Evolutionary conservation across 176 grass and related monocot genomes (phyloP), one percentile per base, ranked within the genome.

Genomic region (Calamus simplicifolius): DNA sequence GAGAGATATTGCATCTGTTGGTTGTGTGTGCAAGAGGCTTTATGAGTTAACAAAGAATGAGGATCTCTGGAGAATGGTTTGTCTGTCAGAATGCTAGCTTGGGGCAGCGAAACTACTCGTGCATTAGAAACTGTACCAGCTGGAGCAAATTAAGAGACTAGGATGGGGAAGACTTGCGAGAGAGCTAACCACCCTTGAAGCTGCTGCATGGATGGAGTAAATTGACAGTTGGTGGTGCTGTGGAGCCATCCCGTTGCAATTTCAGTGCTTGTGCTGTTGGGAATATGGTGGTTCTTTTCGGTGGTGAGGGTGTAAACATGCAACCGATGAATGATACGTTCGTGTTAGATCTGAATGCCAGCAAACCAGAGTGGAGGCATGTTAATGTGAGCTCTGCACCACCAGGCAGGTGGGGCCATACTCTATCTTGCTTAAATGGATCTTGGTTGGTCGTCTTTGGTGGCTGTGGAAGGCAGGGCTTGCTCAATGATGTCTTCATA

Each of bases 401-500:
- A 28, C 62, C 62, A 27, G 62, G 62, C 28, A 65, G 62, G 51
- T 65, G 62, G 62, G 62, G 62, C 17, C 62, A 65, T 16, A 65
- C 62, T 6, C 49, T 65, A 51, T 65, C 62, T 52, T 51, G 62
- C 38, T 28, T 65, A 65, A 65, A 65, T 65, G 62, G 62, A 17
- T 65, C 62, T 25, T 65, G 30, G 19, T 52, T 65, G 62, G 62
- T 65, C 51, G 62, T 65, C 21, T 65, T 65, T 29, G 62, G 62
- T 51, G 62, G 62, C 10, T 65, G 62, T 51, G 62, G 62, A n/a
- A 65, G 23, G 4, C 62, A 65, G 48, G 62, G 62, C 15, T 65
- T 65, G 62, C 62, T 65, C 62, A 65, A 65, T 52, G 62, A 65
- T 65, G 62, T 65, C 21, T 65, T 65, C 48, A 65, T 65, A 29